A percentile compares a stretch with the other conserved stretches of the same genome.
Evolutionary conservation across 2,329 filamentous ascomycete genomes (phyloP).

Genomic region (Ampelomyces quisqualis): DNA sequence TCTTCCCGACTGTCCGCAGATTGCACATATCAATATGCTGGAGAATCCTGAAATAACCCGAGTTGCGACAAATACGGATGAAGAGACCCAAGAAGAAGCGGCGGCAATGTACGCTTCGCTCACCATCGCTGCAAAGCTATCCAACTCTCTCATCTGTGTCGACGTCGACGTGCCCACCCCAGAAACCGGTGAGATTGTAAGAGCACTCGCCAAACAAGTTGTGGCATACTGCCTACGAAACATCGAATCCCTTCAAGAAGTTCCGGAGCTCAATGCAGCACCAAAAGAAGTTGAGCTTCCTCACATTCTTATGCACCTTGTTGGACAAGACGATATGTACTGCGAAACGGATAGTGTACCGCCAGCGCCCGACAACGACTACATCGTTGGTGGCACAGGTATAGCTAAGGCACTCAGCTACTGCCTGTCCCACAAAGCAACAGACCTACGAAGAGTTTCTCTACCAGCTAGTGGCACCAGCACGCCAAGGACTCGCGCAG

Average conservation of each 20-base stretch:
- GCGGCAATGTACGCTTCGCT: conserved; percentile 91
- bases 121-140: conserved; percentile 82
- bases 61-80: conserved; percentile 73
- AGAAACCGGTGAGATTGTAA: conserved; percentile 85
- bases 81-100: conserved; percentile 84
- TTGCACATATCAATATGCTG: conserved; percentile 84
- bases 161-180: conserved; percentile 85
- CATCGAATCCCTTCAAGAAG: conserved; percentile 74
- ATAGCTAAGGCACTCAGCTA: conserved; percentile 93
- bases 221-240: conserved; percentile 92
- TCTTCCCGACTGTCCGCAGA: conserved; percentile 74
- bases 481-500: conserved; percentile 51
- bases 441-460: conserved; percentile 48
- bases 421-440: conserved; percentile 79
- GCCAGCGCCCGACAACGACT: conserved; percentile 82
- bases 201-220: conserved; percentile 89
- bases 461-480: conserved; percentile 53
- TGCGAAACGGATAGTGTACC: conserved; percentile 62
- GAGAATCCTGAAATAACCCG: conserved; percentile 74
- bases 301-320: conserved; percentile 82
- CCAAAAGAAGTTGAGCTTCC: conserved; percentile 65
- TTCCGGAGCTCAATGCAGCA: conserved; percentile 55
- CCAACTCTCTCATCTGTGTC: conserved; percentile 78
- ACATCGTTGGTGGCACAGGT: conserved; percentile 92
- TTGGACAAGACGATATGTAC: conserved; percentile 65